Evolutionary conservation across 192 early-diverging fungal species (phyloP), one percentile per base, ranked within the genome.

Genomic region (Coemansia sp.): DNA sequence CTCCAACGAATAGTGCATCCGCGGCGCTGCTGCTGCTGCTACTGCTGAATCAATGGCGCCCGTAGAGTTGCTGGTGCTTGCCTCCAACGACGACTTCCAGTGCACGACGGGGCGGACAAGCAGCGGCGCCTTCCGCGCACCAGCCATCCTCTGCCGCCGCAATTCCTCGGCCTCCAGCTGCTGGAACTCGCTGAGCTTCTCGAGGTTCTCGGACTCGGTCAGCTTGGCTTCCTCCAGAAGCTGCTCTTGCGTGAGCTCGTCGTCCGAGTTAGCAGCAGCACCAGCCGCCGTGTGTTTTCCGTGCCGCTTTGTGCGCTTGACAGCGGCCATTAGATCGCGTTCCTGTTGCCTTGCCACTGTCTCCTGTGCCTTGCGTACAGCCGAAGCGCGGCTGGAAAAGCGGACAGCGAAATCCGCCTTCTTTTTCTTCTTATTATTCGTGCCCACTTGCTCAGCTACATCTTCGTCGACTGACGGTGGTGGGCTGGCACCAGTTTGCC

Each of bases 181-280:
- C 59, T 81, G 78, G 55, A 74, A 75, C 50, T 62, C 65, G 20
- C 60, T 59, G 22, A 81, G 66, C 45, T 72, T 70, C 9, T 68
- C 69, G 2, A 66, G 40, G 22, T 81, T 81, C 60, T 67, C 63
- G 9, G 66, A 63, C 57, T 81, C 78, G 3, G 78, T 81, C 65
- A 49, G 59, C 48, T 72, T 69, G 15, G 78, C 78, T 41, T 81
- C 78, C 22, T 81, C 73, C 40, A 81, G 70, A 35, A 81, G 61
- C 66, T 75, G 73, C 60, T 74, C 73, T 38, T 81, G 78, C 10
- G 78, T 81, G 6, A 81, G 69, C 60, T 35, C 54, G 11, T 29
- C 43, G 14, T 34, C 54, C 5, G 29, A 32, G 29, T n/a, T 19
- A 46, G 8, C 17, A 46, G 8, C 17, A 46, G 14, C 22, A 4